These are phyloP conservation scores for Chlamydomonas incerta DNA, from an alignment of 139 green algal genomes.

Conservation along the genomic window DNA sequence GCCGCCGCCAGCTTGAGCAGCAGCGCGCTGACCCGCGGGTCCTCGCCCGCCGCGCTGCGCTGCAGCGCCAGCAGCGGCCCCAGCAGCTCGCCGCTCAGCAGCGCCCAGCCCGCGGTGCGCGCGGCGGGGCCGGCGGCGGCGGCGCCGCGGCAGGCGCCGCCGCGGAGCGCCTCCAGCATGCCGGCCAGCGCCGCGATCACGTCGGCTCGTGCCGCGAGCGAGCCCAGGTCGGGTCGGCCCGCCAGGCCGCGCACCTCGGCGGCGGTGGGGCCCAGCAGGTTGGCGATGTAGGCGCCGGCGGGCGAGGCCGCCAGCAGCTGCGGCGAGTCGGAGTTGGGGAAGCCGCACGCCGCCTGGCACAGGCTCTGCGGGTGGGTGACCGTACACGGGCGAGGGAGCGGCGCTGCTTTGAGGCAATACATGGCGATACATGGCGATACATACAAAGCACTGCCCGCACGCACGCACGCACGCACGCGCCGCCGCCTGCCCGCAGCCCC, in stretches of 20 bases:
- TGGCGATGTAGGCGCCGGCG: conserved; percentile 32
- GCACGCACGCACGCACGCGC: not conserved
- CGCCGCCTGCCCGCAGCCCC: not conserved
- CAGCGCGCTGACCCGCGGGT: conserved; percentile 65
- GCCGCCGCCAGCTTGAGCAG: conserved; percentile 86
- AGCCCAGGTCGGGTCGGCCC: conserved; percentile 8
- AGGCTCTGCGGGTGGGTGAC: not conserved
- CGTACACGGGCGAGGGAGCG: no score
- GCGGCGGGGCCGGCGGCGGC: not conserved
- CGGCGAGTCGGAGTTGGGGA: not conserved
- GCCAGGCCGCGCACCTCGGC: conserved; percentile 47
- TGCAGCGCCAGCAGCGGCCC: conserved; percentile 53
- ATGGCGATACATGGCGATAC: no score
- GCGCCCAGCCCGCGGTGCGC: conserved; percentile 4
- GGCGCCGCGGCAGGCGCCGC: conserved; percentile 39
- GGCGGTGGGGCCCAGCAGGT: conserved; percentile 40
- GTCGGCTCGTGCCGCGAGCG: not conserved
- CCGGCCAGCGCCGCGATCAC: conserved; percentile 50
- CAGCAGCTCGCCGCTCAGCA: conserved; percentile 52
- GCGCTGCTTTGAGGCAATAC: no score
- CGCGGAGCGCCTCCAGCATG: conserved; percentile 79
- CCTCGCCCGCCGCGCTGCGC: conserved; percentile 37
- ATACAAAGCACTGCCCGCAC: no score
- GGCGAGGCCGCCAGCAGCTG: not conserved
- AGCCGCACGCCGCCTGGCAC: conserved; percentile 10